A percentile compares a stretch with the other conserved stretches of the same genome.
phyloP scores from a whole-genome alignment of 2,329 filamentous ascomycete species.

The Ascochyta rabiei region DNA sequence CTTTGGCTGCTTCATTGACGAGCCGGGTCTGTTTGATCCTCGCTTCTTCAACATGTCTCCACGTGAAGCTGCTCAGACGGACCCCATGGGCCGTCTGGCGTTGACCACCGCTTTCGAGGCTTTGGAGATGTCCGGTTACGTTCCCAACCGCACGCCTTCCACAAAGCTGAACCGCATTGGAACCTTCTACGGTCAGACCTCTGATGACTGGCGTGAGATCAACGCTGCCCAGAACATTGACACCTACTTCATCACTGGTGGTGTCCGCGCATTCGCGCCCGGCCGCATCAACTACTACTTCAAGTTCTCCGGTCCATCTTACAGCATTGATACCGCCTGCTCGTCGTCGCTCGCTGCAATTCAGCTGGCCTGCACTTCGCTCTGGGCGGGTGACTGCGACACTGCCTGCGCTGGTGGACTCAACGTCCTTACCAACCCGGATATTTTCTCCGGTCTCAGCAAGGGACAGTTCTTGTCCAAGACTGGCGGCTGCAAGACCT shows the following conservation, averaged over 20 bases:
- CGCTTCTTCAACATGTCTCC: conserved; percentile 88
- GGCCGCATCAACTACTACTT: conserved; percentile 78
- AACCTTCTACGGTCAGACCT: conserved; percentile 76
- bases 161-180: conserved; percentile 70
- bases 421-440: conserved; percentile 79
- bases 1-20: conserved; percentile 76
- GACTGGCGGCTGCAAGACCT: conserved; percentile 78
- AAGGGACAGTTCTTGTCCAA: conserved; percentile 80
- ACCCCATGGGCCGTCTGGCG: conserved; percentile 80
- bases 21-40: conserved; percentile 80
- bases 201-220: conserved; percentile 78
- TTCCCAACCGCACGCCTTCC: conserved; percentile 72
- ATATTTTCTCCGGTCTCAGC: conserved; percentile 77
- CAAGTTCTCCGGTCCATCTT: conserved; percentile 75
- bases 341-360: conserved; percentile 76
- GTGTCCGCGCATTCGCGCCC: conserved; percentile 65
- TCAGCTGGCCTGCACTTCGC: conserved; percentile 72
- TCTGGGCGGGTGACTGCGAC: conserved; percentile 79
- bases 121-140: conserved; percentile 79
- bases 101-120: conserved; percentile 81
- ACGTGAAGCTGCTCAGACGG: conserved; percentile 77
- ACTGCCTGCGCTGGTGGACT: conserved; percentile 80
- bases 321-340: conserved; percentile 78
- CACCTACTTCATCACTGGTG: conserved; percentile 70
- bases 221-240: conserved; percentile 75